Conservation (phyloP, 768 basidiomycete genomes). For the Collybia mongolica region DNA sequence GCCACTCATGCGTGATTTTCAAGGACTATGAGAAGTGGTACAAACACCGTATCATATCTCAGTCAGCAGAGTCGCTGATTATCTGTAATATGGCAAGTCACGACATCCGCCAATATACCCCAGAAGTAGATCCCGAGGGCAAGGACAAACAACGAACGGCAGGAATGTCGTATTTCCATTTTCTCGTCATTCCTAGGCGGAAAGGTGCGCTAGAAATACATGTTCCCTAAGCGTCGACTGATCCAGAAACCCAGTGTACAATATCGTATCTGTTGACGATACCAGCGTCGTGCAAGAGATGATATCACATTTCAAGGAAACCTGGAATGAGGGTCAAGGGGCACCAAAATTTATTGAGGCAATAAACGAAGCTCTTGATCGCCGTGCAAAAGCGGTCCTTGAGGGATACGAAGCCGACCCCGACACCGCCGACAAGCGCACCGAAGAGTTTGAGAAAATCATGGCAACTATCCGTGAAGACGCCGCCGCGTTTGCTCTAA, state of each 20-base stretch:
- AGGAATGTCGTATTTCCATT: slow-evolving; percentile 15
- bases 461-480: neutral
- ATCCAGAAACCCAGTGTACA: slow-evolving; percentile 4
- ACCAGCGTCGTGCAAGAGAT: slow-evolving; percentile 8
- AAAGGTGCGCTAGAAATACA: slow-evolving; percentile 4
- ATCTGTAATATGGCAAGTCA: slow-evolving; percentile 10
- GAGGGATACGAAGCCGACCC: neutral
- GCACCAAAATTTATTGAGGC: neutral
- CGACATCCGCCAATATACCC: slow-evolving; percentile 8
- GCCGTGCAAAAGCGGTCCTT: neutral
- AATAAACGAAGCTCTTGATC: slow-evolving; percentile 4
- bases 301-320: slow-evolving; percentile 8
- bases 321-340: slow-evolving; percentile 3
- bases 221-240: neutral
- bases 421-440: neutral
- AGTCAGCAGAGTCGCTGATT: slow-evolving; percentile 2
- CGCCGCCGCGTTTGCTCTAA: neutral
- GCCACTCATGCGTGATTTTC: too few species aligned
- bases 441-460: neutral
- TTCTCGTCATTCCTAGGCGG: slow-evolving; percentile 7
- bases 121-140: slow-evolving; percentile 3
- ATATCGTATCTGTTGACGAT: slow-evolving; percentile 8
- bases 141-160: slow-evolving; percentile 4
- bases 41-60: too few species aligned
- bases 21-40: too few species aligned